A percentile compares a stretch with the other conserved stretches of the same genome.
phyloP scores from a whole-genome alignment of 176 grass and related monocot species.

The Aechmea fasciata region DNA sequence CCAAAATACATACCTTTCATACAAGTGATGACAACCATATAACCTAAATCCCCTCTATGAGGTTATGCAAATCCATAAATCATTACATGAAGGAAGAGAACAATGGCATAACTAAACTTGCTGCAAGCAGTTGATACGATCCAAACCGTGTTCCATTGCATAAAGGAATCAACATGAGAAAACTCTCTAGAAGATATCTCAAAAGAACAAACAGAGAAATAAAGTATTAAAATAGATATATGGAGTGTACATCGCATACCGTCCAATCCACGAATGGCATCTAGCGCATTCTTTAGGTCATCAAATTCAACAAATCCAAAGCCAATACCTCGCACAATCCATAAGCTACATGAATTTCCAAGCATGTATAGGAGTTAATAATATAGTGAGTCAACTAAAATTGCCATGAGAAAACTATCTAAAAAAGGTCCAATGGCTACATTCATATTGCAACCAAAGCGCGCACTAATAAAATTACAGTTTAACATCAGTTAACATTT shows the following conservation, averaged over 20 bases:
- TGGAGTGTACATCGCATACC: not conserved
- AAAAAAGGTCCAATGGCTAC: not conserved
- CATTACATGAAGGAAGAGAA: too few relatives aligned
- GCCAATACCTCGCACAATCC: slow-evolving; percentile 18
- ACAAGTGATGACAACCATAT: too few relatives aligned
- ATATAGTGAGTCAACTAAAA: not conserved
- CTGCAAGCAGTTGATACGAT: too few relatives aligned
- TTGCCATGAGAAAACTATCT: not conserved
- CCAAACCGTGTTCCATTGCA: too few relatives aligned
- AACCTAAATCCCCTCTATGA: too few relatives aligned
- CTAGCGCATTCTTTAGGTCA: slow-evolving; percentile 20
- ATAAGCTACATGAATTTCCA: slow-evolving; percentile 7
- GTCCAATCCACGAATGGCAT: slow-evolving; percentile 17
- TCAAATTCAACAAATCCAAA: slow-evolving; percentile 28
- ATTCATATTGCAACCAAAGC: not conserved
- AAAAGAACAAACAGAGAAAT: not conserved
- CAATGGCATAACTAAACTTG: too few relatives aligned
- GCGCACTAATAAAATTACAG: too few relatives aligned
- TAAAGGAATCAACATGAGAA: too few relatives aligned
- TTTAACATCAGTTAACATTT: too few relatives aligned
- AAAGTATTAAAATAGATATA: not conserved
- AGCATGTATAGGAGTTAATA: not conserved
- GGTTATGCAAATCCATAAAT: too few relatives aligned
- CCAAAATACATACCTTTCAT: too few relatives aligned
- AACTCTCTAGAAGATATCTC: not conserved